Base-by-base conservation (phyloP, 192 early-diverging fungal species). In the Coemansia sp. region DNA sequence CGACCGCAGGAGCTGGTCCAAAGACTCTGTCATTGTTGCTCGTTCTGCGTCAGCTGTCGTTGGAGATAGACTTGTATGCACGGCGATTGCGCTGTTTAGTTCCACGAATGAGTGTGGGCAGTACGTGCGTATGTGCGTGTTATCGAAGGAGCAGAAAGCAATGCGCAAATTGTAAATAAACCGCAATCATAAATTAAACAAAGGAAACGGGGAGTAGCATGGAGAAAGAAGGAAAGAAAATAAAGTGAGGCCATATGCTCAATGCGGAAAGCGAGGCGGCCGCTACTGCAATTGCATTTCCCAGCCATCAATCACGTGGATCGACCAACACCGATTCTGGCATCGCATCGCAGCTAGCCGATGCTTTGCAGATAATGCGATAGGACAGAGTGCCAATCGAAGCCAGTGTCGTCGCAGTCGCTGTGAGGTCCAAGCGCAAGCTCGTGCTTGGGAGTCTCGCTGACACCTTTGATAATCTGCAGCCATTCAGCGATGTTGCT, bases 1-100 rank as follows among this genome's bases (percentile, higher is more conserved):
- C 33, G 54, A 19, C 43, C 58, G 65, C 25, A 60, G 51, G n/a
- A 67, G 42, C 54, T 71, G 75, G 48, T 78, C 75, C 9, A 78
- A 47, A 10, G 75, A 60, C 35, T 78, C 75, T n/a, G 58, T 14
- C 75, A 78, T 78, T 54, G 28, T 31, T 56, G 16, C 16, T 42
- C 32, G 35, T 9, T 16, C n/a, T 56, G 35, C 35, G 11, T 42
- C 21, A 25, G 29, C 51, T 30, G 35, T 40, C 3, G 35, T 40
- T 40, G 35, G 35, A 40, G n/a, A 40, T 40, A 44, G 8, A 19
- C 2, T 8, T 44, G 43, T 44, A 44, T n/a, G 43, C 43, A 21
- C 43, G 19, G 19, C 6, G 43, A 44, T 19, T 44, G 43, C 43
- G 18, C 18, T 44, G 21, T 19, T 4, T 8, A n/a, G 43, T 7